Conservation (phyloP, 164 flowering plant genomes). For the Annona cherimola region DNA sequence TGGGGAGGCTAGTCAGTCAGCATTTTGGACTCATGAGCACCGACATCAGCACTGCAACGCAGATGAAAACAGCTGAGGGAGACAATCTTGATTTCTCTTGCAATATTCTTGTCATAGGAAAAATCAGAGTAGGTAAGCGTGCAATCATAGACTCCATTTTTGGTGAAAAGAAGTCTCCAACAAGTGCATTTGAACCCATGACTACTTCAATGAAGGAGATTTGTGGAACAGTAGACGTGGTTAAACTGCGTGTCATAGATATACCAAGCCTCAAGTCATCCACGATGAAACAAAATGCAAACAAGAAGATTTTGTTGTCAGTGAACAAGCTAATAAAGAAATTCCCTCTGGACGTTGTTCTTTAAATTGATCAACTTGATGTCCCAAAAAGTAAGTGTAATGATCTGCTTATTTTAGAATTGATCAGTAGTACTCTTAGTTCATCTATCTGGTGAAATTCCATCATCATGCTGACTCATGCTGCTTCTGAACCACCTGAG, state of each 20-base stretch:
- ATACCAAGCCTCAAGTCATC: slow-evolving; percentile 82
- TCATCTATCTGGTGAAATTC: slow-evolving; percentile 74
- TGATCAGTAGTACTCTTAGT: slow-evolving; percentile 59
- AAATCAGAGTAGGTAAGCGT: slow-evolving; percentile 93
- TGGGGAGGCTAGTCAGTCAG: slow-evolving; percentile 47
- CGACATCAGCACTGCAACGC: slow-evolving; percentile 41
- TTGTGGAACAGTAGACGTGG: slow-evolving; percentile 62
- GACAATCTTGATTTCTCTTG: slow-evolving; percentile 64
- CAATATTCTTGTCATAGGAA: slow-evolving; percentile 77
- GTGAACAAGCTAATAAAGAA: slow-evolving; percentile 66
- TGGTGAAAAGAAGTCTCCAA: slow-evolving; percentile 58
- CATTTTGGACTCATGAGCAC: slow-evolving; percentile 63
- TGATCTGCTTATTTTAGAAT: slow-evolving; percentile 66
- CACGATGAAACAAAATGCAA: slow-evolving; percentile 60
- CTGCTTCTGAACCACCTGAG: slow-evolving; percentile 92
- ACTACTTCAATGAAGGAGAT: slow-evolving; percentile 64
- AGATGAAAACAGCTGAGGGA: slow-evolving; percentile 58
- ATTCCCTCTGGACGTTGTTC: slow-evolving; percentile 72
- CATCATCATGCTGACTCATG: slow-evolving; percentile 82
- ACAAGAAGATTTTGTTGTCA: slow-evolving; percentile 48
- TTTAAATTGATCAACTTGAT: slow-evolving; percentile 84
- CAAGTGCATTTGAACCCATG: slow-evolving; percentile 70
- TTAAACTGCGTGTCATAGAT: slow-evolving; percentile 65
- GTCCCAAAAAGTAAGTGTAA: slow-evolving; percentile 78
- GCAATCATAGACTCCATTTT: slow-evolving; percentile 93